Conservation (phyloP, 208 protist species). For the Acanthamoeba castellanii region DNA sequence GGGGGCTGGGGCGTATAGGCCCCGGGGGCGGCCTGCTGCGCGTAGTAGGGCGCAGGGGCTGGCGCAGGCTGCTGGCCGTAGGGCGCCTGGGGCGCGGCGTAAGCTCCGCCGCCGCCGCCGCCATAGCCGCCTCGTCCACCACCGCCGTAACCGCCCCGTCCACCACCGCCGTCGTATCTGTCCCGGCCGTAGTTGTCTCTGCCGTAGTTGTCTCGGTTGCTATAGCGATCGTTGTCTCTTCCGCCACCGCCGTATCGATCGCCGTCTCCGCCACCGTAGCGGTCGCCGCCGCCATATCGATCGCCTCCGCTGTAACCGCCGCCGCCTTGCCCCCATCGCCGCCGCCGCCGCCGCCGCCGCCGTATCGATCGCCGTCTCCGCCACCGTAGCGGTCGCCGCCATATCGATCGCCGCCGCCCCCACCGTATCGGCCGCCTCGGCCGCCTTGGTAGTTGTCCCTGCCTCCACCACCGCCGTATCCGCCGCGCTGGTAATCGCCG, state of each 20-base stretch:
- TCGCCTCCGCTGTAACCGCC: background rate
- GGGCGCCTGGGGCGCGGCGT: background rate
- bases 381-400: background rate
- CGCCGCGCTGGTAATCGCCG: background rate
- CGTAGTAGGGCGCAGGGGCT: background rate
- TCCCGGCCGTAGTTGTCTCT: no score
- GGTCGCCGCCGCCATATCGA: background rate
- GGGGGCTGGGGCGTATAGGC: background rate
- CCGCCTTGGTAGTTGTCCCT: background rate
- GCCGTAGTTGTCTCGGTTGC: background rate
- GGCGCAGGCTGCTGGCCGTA: background rate
- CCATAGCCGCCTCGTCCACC: background rate
- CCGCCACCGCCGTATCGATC: background rate
- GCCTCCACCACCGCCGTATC: background rate
- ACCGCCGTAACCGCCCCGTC: background rate
- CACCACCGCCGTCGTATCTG: background rate
- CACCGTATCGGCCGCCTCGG: slow-evolving; percentile 16
- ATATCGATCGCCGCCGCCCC: slow-evolving; percentile 1
- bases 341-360: background rate
- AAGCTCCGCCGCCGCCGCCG: background rate
- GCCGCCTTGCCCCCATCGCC: background rate
- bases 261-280: background rate
- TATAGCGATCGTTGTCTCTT: background rate
- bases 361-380: background rate
- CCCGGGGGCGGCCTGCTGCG: background rate